Conservation (phyloP, 2,329 filamentous ascomycete species). For the Cladosporium velox region DNA sequence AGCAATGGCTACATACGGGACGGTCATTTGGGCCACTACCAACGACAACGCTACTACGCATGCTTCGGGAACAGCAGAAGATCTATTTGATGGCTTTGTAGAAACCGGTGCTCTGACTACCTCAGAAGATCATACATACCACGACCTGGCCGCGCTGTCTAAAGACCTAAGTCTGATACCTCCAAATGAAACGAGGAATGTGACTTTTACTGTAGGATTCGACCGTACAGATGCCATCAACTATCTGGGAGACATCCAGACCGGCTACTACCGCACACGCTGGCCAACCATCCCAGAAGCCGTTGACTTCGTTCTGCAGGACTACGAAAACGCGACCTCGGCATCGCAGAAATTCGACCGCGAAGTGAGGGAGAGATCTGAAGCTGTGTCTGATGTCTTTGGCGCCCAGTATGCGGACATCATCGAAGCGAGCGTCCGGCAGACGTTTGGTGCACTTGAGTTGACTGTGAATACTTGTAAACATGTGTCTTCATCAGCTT, state of each 20-base stretch:
- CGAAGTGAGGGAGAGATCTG: conserved; percentile 27
- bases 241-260: conserved; percentile 30
- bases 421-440: conserved; percentile 32
- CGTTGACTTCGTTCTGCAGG: conserved; percentile 27
- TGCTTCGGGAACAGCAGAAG: conserved; percentile 21
- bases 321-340: conserved; percentile 24
- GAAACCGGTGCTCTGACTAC: neutral
- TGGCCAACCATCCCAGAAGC: conserved; percentile 29
- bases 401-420: conserved; percentile 34
- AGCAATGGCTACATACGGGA: conserved; percentile 30
- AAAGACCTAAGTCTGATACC: conserved; percentile 24
- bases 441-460: conserved; percentile 33
- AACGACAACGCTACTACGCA: conserved; percentile 14
- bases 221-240: conserved; percentile 30
- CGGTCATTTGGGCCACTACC: conserved; percentile 27
- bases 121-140: neutral
- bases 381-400: conserved; percentile 28
- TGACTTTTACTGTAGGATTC: conserved; percentile 30
- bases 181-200: conserved; percentile 16
- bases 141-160: conserved; percentile 27
- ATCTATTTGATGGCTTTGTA: conserved; percentile 14
- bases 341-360: conserved; percentile 27
- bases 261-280: conserved; percentile 30
- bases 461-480: conserved; percentile 26
- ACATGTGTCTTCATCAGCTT: neutral